Base-by-base conservation (phyloP, 495 filamentous ascomycete genomes). In the Podospora pseudoanserina region DNA sequence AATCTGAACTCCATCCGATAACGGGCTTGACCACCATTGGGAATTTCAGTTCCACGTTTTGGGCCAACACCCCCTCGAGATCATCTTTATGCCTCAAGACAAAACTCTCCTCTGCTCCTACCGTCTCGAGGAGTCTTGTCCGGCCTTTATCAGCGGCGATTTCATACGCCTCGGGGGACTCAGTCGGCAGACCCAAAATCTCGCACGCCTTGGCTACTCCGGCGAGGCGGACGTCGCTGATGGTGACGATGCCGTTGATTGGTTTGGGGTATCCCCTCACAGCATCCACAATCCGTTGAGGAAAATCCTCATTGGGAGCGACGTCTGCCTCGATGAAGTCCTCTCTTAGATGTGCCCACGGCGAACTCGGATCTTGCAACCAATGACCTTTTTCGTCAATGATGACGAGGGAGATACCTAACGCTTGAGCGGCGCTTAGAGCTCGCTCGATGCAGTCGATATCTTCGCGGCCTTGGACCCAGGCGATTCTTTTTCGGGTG, bases 21-120 rank as follows among this genome's bases (percentile, higher is more conserved):
- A 76, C 75, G 0, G 83, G 82, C 70, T 85, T 85, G 18, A 85
- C 77, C 44, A 85, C 80, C 1, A 81, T 28, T 0, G 83, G 83
- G 55, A 74, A 85, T 7, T 5, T 28, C 26, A 71, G 54, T 56
- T 26, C 16, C 16, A n/a, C 63, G 0, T 39, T 55, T 58, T 27
- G n/a, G 11, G 27, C 7, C 34, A 73, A 55, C 4, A 65, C 20
- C 7, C 55, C 27, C 20, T 70, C 68, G 53, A 73, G 34, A 11
- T 67, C 65, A 7, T n/a, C 63, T 18, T 63, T 67, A 44, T 27
- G 54, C 34, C 15, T 53, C 44, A 68, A 61, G 2, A 70, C 68
- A 59, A 70, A 68, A 44, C 69, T 64, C 64, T 75, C 63, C n/a
- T 60, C 65, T 23, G 56, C 34, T 1, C 56, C 49, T 49, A 65